Conservation (phyloP, 352 stramenopile genomes). For the Pythium myriotylum region DNA sequence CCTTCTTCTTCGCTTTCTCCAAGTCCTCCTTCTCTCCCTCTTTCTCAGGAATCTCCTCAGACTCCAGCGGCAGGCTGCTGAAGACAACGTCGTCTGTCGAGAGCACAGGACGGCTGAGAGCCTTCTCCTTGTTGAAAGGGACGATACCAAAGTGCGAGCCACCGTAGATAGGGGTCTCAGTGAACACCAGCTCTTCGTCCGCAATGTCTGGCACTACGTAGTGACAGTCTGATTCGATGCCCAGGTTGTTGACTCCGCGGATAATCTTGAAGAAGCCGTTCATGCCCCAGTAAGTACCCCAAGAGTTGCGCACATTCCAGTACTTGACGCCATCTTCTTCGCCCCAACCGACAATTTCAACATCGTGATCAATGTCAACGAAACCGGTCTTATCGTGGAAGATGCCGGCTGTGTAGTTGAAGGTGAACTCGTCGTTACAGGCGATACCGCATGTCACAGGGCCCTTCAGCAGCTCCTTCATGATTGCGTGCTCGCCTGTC, state of each 20-base stretch:
- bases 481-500: slow-evolving; percentile 57
- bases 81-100: slow-evolving; percentile 63
- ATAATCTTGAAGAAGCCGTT: slow-evolving; percentile 93
- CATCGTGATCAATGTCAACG: slow-evolving; percentile 75
- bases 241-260: slow-evolving; percentile 83
- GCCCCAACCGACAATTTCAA: slow-evolving; percentile 94
- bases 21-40: slow-evolving; percentile 21
- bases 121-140: slow-evolving; percentile 59
- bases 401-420: slow-evolving; percentile 90
- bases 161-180: slow-evolving; percentile 60
- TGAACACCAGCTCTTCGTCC: slow-evolving; percentile 60
- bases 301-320: slow-evolving; percentile 93
- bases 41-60: slow-evolving; percentile 45
- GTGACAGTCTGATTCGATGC: slow-evolving; percentile 85
- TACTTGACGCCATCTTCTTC: slow-evolving; percentile 81
- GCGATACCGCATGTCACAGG: slow-evolving; percentile 92
- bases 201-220: slow-evolving; percentile 69
- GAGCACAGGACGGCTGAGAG: slow-evolving; percentile 84
- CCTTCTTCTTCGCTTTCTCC: slow-evolving; percentile 14
- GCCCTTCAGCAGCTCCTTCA: slow-evolving; percentile 70
- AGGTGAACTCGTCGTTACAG: slow-evolving; percentile 65
- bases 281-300: slow-evolving; percentile 92
- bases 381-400: slow-evolving; percentile 79
- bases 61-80: slow-evolving; percentile 48
- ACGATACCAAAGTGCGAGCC: slow-evolving; percentile 62